Conservation (phyloP, 768 basidiomycete species). For the Infundibulicybe gibba region DNA sequence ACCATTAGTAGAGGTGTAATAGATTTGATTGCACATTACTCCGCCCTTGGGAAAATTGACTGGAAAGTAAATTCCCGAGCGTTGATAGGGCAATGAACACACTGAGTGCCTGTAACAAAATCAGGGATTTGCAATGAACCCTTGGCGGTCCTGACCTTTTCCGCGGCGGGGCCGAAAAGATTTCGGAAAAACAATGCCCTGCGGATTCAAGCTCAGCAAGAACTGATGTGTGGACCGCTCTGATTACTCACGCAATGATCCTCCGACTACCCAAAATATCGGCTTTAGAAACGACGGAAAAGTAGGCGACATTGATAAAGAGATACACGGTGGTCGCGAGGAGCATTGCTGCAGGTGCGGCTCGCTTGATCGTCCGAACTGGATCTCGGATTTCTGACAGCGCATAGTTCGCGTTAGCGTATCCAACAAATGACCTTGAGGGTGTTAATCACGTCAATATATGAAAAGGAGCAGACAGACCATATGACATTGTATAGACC, state of each 20-base stretch:
- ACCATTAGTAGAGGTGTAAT: neutral
- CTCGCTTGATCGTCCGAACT: constrained; percentile 65
- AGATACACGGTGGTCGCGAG: constrained; percentile 60
- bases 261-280: constrained; percentile 61
- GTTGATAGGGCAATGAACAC: constrained; percentile 61
- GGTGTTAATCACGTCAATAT: constrained; percentile 1
- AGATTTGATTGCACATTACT: constrained; percentile 31
- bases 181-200: constrained; percentile 76
- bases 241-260: constrained; percentile 60
- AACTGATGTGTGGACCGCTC: neutral
- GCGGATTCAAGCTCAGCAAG: neutral
- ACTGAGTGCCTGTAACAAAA: constrained; percentile 45
- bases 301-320: constrained; percentile 69
- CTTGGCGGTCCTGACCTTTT: constrained; percentile 37
- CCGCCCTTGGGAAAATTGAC: constrained; percentile 65
- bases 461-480: constrained; percentile 25
- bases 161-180: constrained; percentile 59
- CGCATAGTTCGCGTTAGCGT: constrained; percentile 72
- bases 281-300: constrained; percentile 65
- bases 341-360: constrained; percentile 63
- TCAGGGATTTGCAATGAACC: neutral
- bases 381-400: constrained; percentile 70
- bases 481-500: constrained; percentile 73
- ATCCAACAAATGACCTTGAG: constrained; percentile 66
- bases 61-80: constrained; percentile 59